Conservation (phyloP, 768 basidiomycete genomes). For the Suillus weaverae region DNA sequence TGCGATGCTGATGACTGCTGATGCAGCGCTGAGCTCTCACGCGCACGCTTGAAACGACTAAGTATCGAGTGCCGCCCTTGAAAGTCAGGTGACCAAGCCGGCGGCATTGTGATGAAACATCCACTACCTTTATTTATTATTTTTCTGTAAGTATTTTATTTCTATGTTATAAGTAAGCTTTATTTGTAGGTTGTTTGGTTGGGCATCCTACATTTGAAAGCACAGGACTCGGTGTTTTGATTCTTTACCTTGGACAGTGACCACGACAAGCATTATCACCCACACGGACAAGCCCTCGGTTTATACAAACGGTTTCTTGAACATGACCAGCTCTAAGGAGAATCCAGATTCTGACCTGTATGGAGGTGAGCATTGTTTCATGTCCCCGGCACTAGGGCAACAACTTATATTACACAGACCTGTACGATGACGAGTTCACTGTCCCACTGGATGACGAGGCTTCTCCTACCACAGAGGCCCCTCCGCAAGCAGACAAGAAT, state of each 20-base stretch:
- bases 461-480: constrained; percentile 27
- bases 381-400: neutral
- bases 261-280: neutral
- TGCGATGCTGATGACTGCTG: too few species aligned
- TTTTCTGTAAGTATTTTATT: neutral
- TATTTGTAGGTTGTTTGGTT: constrained; percentile 6
- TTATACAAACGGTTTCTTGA: neutral
- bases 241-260: constrained; percentile 3
- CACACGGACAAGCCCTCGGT: constrained; percentile 21
- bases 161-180: neutral
- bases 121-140: neutral
- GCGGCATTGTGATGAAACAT: too few species aligned
- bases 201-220: constrained; percentile 1
- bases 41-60: too few species aligned
- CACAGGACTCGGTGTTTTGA: constrained; percentile 6
- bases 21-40: too few species aligned
- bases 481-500: constrained; percentile 19
- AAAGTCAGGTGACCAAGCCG: too few species aligned
- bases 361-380: constrained; percentile 39
- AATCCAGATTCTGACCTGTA: constrained; percentile 43
- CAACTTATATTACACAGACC: constrained; percentile 37
- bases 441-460: constrained; percentile 33
- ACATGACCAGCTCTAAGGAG: constrained; percentile 35
- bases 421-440: constrained; percentile 51
- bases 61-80: too few species aligned